These are phyloP conservation scores for Aspergillus sclerotialis DNA, from an alignment of 2,329 filamentous ascomycete genomes.

Conservation along the genomic window DNA sequence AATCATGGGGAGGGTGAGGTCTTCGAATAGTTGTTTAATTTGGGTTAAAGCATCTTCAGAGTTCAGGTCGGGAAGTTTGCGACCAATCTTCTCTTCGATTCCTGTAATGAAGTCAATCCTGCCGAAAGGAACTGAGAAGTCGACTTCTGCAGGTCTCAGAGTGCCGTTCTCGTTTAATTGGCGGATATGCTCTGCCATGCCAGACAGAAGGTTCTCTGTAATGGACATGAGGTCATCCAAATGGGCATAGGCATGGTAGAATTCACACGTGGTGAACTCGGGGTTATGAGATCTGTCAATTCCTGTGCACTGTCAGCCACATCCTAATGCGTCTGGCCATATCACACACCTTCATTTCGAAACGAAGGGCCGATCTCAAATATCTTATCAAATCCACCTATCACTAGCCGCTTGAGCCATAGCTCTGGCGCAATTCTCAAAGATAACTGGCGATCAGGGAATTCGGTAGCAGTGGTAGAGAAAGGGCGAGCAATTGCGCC, in stretches of 20 bases:
- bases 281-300: constrained; percentile 89
- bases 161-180: constrained; percentile 37
- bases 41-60: constrained; percentile 50
- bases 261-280: constrained; percentile 96
- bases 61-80: constrained; percentile 58
- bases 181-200: constrained; percentile 49
- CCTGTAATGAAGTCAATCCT: constrained; percentile 75
- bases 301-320: constrained; percentile 26
- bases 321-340: no score
- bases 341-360: constrained; percentile 70
- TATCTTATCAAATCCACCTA: constrained; percentile 80
- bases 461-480: constrained; percentile 68
- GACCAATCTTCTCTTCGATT: constrained; percentile 62
- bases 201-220: constrained; percentile 65
- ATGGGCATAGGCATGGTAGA: constrained; percentile 80
- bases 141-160: constrained; percentile 42
- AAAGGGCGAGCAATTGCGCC: constrained; percentile 86
- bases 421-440: constrained; percentile 89
- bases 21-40: constrained; percentile 50
- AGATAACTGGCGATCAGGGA: constrained; percentile 63
- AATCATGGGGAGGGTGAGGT: constrained; percentile 45
- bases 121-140: constrained; percentile 54
- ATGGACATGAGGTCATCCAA: constrained; percentile 66
- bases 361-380: constrained; percentile 93
- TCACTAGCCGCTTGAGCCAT: constrained; percentile 85